phyloP scores from a whole-genome alignment of 1,139 yeast genomes.

The Pichia sp. region DNA sequence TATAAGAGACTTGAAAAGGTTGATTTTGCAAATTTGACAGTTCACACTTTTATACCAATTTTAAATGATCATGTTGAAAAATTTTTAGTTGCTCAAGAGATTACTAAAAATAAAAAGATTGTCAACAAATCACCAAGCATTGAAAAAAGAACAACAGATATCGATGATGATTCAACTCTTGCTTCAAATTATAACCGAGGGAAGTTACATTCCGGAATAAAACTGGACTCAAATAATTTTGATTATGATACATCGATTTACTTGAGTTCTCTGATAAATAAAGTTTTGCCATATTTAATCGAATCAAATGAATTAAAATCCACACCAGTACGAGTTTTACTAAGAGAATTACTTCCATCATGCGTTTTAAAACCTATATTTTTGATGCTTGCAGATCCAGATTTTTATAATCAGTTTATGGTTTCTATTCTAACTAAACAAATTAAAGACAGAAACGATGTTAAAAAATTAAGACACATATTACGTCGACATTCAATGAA shows the following conservation, averaged over 20 bases:
- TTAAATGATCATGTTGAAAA: slow-evolving; percentile 58
- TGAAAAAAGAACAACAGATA: slow-evolving; percentile 24
- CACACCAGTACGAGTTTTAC: slow-evolving; percentile 41
- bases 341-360: slow-evolving; percentile 60
- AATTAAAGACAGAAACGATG: slow-evolving; percentile 70
- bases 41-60: slow-evolving; percentile 56
- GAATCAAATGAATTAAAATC: slow-evolving; percentile 46
- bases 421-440: slow-evolving; percentile 58
- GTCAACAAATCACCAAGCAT: slow-evolving; percentile 3
- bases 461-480: slow-evolving; percentile 63
- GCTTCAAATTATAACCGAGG: slow-evolving; percentile 57
- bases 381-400: slow-evolving; percentile 60
- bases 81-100: slow-evolving; percentile 50
- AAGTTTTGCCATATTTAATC: slow-evolving; percentile 47
- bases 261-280: slow-evolving; percentile 38
- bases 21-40: slow-evolving; percentile 54
- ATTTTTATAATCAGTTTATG: slow-evolving; percentile 65
- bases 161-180: slow-evolving; percentile 49
- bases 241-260: slow-evolving; percentile 49
- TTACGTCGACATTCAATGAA: slow-evolving; percentile 54
- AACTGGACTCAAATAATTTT: slow-evolving; percentile 36
- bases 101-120: slow-evolving; percentile 28
- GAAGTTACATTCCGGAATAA: slow-evolving; percentile 56
- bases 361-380: slow-evolving; percentile 51
- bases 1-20: slow-evolving; percentile 36